Evolutionary conservation across 139 green algal genomes (phyloP).

Genomic region (Desmodesmus armatus): DNA sequence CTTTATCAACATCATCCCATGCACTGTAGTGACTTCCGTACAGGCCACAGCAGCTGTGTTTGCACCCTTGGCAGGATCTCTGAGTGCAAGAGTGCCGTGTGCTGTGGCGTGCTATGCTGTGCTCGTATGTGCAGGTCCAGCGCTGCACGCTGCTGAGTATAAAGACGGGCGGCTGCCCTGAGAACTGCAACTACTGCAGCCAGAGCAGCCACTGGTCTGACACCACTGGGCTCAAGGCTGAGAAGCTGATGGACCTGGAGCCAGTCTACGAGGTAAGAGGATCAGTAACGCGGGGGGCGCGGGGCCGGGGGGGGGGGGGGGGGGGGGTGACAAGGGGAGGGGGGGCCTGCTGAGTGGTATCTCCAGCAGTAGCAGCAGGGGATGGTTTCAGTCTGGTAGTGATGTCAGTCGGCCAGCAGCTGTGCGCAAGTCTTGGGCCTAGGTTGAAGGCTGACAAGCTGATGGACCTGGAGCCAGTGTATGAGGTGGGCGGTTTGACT

Average conservation of each 20-base stretch:
- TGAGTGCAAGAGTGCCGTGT: background rate
- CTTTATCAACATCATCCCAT: too few species aligned
- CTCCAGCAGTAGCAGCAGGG: too few species aligned
- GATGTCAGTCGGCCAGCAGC: too few species aligned
- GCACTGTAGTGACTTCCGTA: too few species aligned
- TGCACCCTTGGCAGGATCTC: too few species aligned
- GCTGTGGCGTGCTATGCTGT: background rate
- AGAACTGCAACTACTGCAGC: conserved; percentile 98
- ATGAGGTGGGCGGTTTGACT: conserved; percentile 79
- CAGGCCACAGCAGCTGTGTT: too few species aligned
- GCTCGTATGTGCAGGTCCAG: conserved; percentile 93
- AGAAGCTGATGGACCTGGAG: conserved; percentile 95
- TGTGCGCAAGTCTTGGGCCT: too few species aligned
- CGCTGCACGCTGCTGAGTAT: conserved; percentile 98
- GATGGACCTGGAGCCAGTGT: conserved; percentile 93
- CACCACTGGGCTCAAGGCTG: conserved; percentile 89
- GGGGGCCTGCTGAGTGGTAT: too few species aligned
- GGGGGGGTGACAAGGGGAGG: too few species aligned
- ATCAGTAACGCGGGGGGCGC: too few species aligned
- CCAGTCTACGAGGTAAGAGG: conserved; percentile 85
- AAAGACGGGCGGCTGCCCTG: conserved; percentile 98
- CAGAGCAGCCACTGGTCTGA: conserved; percentile 88
- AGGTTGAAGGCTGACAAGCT: conserved; percentile 94
- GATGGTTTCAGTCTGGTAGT: too few species aligned
- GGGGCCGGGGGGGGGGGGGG: too few species aligned